Evolutionary conservation across 495 filamentous ascomycete species (phyloP).

Genomic region (Parmelia sp.): DNA sequence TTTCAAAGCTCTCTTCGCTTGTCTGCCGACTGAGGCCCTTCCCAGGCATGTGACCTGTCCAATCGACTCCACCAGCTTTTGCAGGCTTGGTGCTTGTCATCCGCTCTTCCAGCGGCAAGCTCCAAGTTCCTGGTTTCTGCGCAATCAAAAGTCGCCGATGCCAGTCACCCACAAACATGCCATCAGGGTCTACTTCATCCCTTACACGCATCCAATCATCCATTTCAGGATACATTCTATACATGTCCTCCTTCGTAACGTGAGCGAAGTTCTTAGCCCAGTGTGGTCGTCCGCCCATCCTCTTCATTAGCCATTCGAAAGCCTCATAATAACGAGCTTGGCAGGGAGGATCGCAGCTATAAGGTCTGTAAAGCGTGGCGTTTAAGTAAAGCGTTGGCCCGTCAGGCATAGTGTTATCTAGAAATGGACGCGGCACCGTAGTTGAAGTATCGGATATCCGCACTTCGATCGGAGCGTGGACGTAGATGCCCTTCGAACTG

Average conservation of each 20-base stretch:
- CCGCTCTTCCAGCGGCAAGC: slow-evolving; percentile 44
- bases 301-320: slow-evolving; percentile 93
- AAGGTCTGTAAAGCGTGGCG: slow-evolving; percentile 90
- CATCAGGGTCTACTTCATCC: slow-evolving; percentile 72
- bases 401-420: slow-evolving; percentile 63
- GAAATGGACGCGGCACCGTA: slow-evolving; percentile 57
- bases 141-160: slow-evolving; percentile 64
- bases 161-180: slow-evolving; percentile 91
- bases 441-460: slow-evolving; percentile 70
- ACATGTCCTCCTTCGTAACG: slow-evolving; percentile 38
- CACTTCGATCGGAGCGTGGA: slow-evolving; percentile 92
- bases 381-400: slow-evolving; percentile 89
- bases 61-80: slow-evolving; percentile 47
- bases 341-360: slow-evolving; percentile 72
- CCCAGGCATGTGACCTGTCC: slow-evolving; percentile 42
- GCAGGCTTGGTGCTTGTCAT: slow-evolving; percentile 30
- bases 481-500: slow-evolving; percentile 67
- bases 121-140: slow-evolving; percentile 18
- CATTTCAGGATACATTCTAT: slow-evolving; percentile 48
- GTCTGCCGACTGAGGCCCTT: slow-evolving; percentile 25
- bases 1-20: slow-evolving; percentile 61
- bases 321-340: slow-evolving; percentile 78
- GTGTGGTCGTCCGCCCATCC: slow-evolving; percentile 83
- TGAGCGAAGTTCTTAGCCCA: slow-evolving; percentile 94
- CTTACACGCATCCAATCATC: slow-evolving; percentile 60